Evolutionary conservation across 1,284 basidiomycete species (phyloP).

Genomic region (Nidula niveotomentosa): DNA sequence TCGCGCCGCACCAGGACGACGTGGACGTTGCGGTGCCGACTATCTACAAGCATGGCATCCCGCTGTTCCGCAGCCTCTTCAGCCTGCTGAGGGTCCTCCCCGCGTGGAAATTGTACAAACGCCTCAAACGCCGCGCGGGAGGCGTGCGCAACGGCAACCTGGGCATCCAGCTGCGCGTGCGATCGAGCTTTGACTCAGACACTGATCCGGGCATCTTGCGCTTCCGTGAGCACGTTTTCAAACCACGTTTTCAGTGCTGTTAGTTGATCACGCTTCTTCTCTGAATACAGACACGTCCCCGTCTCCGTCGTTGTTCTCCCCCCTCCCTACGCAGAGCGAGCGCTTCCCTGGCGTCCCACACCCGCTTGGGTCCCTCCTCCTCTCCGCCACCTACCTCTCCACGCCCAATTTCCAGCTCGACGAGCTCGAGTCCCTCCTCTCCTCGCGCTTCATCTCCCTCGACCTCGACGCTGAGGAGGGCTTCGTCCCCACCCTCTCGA

Average conservation of each 20-base stretch:
- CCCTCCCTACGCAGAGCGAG: slow-evolving; percentile 51
- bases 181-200: slow-evolving; percentile 17
- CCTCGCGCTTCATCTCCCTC: slow-evolving; percentile 67
- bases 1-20: slow-evolving; percentile 33
- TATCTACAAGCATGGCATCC: slow-evolving; percentile 81
- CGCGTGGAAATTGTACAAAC: slow-evolving; percentile 68
- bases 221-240: slow-evolving; percentile 23
- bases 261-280: neutral
- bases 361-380: slow-evolving; percentile 60
- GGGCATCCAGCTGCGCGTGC: slow-evolving; percentile 52
- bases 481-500: slow-evolving; percentile 61
- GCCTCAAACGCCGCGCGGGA: slow-evolving; percentile 46
- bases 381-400: slow-evolving; percentile 63
- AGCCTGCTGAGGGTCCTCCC: slow-evolving; percentile 71
- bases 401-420: slow-evolving; percentile 70
- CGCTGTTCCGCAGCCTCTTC: slow-evolving; percentile 74
- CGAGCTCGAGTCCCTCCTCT: slow-evolving; percentile 70
- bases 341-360: slow-evolving; percentile 65
- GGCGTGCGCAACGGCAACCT: slow-evolving; percentile 44
- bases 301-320: slow-evolving; percentile 32
- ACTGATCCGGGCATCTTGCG: slow-evolving; percentile 29
- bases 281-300: slow-evolving; percentile 34
- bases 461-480: slow-evolving; percentile 52
- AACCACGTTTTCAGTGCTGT: neutral
- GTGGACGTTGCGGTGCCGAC: slow-evolving; percentile 64